Conservation (phyloP, 129 eudicot species). For the Cynara cardunculus region DNA sequence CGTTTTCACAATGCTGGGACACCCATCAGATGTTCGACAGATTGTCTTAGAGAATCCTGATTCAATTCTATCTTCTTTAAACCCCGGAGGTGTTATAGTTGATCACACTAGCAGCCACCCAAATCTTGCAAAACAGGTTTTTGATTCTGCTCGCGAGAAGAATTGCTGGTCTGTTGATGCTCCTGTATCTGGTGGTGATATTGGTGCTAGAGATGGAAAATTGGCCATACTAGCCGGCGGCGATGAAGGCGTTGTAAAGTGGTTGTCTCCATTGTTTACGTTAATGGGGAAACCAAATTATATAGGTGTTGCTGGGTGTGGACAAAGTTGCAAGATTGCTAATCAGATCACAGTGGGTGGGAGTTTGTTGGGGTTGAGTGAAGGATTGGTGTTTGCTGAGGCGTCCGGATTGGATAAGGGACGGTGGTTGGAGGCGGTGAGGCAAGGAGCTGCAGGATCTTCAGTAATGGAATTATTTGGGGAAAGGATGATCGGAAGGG, state of each 20-base stretch:
- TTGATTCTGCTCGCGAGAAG: constrained; percentile 34
- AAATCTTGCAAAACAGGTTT: constrained; percentile 48
- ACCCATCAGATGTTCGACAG: constrained; percentile 84
- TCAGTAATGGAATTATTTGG: constrained; percentile 86
- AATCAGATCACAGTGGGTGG: constrained; percentile 89
- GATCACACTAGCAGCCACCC: constrained; percentile 94
- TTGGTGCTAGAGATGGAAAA: constrained; percentile 73
- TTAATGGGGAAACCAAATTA: constrained; percentile 59
- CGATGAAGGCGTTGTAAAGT: constrained; percentile 49
- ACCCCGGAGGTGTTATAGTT: constrained; percentile 53
- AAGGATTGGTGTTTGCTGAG: constrained; percentile 85
- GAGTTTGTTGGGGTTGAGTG: constrained; percentile 80
- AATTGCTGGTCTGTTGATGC: constrained; percentile 71
- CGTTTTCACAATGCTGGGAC: constrained; percentile 89
- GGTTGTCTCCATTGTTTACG: constrained; percentile 69
- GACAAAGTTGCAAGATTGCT: constrained; percentile 87
- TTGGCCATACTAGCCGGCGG: constrained; percentile 80
- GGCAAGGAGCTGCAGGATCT: constrained; percentile 84
- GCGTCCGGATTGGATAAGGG: constrained; percentile 68
- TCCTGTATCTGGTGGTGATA: constrained; percentile 86
- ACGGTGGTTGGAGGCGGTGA: constrained; percentile 65
- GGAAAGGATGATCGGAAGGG: constrained; percentile 75
- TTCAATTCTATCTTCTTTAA: constrained; percentile 36
- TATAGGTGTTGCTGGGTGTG: constrained; percentile 67
- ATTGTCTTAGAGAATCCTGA: constrained; percentile 47